Conservation (phyloP, 345 rosid genomes). For the Salix udensis region DNA sequence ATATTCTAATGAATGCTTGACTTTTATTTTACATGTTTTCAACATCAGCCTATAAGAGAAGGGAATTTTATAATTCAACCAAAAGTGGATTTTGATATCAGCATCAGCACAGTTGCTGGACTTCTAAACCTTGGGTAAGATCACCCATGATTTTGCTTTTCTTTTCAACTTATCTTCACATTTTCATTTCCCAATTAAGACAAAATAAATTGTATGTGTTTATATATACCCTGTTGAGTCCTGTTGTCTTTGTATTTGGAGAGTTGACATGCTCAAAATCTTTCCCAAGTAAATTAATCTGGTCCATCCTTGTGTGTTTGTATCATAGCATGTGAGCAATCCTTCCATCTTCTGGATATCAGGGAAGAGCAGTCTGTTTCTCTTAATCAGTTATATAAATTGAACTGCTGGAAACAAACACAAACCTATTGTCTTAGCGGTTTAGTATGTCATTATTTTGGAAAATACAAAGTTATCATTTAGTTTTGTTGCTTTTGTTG, state of each 20-base stretch:
- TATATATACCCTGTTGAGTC: background rate
- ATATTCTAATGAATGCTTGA: slow-evolving; percentile 12
- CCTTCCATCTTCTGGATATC: background rate
- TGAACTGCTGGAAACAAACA: background rate
- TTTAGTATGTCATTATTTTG: background rate
- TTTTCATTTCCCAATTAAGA: background rate
- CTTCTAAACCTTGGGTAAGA: slow-evolving; percentile 98
- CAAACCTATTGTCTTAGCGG: background rate
- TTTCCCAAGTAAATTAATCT: no score
- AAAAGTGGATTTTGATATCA: slow-evolving; percentile 97
- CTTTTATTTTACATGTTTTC: slow-evolving; percentile 18
- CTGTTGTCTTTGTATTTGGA: background rate
- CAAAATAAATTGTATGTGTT: background rate
- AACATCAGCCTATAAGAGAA: slow-evolving; percentile 88
- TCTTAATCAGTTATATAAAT: background rate
- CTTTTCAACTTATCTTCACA: background rate
- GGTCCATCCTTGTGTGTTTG: background rate
- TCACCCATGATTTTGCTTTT: background rate
- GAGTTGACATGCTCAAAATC: background rate
- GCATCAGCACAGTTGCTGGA: slow-evolving; percentile 95
- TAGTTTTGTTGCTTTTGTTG: background rate
- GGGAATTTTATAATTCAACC: slow-evolving; percentile 99
- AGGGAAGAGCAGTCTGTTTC: background rate
- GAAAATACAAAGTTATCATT: background rate
- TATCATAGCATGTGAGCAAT: background rate